Conservation (phyloP, 208 protist genomes). For the Acanthamoeba triangularis region DNA sequence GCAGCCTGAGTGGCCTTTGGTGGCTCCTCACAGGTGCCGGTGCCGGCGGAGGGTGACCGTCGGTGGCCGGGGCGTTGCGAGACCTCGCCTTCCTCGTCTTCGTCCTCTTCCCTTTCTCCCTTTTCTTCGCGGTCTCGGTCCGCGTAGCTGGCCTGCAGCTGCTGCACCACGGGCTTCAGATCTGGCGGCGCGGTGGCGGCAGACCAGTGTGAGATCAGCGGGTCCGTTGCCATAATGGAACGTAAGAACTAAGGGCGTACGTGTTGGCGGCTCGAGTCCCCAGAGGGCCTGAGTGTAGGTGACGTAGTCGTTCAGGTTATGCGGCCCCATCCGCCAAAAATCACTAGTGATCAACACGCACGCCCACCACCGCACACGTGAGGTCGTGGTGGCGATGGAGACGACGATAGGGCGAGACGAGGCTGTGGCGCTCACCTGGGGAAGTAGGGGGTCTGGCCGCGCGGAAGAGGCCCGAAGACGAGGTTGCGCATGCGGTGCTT, state of each 20-base stretch:
- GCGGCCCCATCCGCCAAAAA: constrained; percentile 16
- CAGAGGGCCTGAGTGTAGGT: background rate
- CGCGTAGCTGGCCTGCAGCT: background rate
- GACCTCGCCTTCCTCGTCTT: background rate
- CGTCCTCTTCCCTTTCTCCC: background rate
- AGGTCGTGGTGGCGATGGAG: background rate
- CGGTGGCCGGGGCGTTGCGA: too few relatives aligned
- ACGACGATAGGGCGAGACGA: background rate
- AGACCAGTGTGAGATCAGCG: too few relatives aligned
- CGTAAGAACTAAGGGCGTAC: too few relatives aligned
- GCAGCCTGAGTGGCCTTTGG: too few relatives aligned
- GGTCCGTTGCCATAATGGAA: too few relatives aligned
- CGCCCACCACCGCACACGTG: too few relatives aligned
- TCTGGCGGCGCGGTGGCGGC: too few relatives aligned
- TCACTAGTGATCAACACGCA: background rate
- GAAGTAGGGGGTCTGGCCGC: background rate
- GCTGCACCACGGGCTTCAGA: background rate
- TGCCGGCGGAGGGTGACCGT: too few relatives aligned
- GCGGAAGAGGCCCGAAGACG: background rate
- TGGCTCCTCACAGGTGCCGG: too few relatives aligned
- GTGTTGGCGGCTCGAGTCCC: background rate
- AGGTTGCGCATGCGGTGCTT: background rate
- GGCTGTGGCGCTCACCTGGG: background rate
- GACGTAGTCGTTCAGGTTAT: background rate
- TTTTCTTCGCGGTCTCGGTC: background rate